phyloP scores from a whole-genome alignment of 23 red algal species.

The Gracilaria gracilis region DNA sequence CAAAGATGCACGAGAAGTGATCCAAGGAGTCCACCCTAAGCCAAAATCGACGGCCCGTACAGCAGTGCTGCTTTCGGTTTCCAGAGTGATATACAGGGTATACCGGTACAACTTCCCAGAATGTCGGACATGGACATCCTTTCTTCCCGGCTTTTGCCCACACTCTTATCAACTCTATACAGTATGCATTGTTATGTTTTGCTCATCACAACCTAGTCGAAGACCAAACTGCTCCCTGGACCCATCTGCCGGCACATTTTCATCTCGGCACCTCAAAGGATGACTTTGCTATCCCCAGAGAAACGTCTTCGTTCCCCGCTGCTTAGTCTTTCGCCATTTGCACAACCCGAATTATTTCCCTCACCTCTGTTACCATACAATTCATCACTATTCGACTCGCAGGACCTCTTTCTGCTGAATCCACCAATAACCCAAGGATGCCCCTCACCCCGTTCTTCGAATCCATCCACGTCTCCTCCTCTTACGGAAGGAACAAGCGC shows the following conservation, averaged over 20 bases:
- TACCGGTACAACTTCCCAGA: not conserved
- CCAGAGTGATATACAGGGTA: not conserved
- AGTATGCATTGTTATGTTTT: not conserved
- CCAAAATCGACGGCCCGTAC: not conserved
- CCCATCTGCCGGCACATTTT: not conserved
- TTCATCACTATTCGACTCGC: not conserved
- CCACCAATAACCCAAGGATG: not conserved
- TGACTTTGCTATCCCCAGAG: not conserved
- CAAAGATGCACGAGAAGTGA: not conserved
- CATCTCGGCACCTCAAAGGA: not conserved
- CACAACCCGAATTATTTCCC: not conserved
- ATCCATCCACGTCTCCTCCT: not conserved
- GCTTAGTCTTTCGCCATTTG: conserved; percentile 3
- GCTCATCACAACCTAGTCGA: not conserved
- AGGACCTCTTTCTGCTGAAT: not conserved
- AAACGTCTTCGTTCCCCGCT: conserved; percentile 12
- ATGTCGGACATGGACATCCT: not conserved
- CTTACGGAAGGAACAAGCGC: conserved; percentile 12
- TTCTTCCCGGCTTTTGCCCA: not conserved
- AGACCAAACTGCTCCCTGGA: not conserved
- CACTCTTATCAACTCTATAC: not conserved
- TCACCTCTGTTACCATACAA: not conserved
- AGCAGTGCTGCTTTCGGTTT: not conserved
- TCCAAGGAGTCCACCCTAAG: not conserved
- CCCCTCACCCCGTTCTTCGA: conserved; percentile 18